A percentile compares a stretch with the other conserved stretches of the same genome.
These are phyloP conservation scores for Fusarium graminum DNA, from an alignment of 2,329 filamentous ascomycete species.

Conservation along the genomic window DNA sequence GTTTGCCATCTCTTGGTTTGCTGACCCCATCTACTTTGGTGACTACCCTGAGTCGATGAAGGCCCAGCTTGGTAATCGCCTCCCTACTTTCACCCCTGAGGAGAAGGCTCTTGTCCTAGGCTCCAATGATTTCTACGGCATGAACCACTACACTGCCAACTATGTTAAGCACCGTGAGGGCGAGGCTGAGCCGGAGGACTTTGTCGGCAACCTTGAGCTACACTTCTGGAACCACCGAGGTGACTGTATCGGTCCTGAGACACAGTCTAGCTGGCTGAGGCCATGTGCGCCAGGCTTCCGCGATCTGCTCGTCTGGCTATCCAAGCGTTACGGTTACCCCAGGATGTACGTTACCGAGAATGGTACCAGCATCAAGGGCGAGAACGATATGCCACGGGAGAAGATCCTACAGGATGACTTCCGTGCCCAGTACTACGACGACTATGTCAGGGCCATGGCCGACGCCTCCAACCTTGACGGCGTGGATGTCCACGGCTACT, in stretches of 20 bases:
- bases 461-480: slow-evolving; percentile 77
- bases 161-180: slow-evolving; percentile 81
- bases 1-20: slow-evolving; percentile 90
- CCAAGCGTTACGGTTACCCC: slow-evolving; percentile 79
- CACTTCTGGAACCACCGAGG: slow-evolving; percentile 78
- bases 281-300: slow-evolving; percentile 83
- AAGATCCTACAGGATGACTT: slow-evolving; percentile 85
- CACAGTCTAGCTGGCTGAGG: slow-evolving; percentile 84
- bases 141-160: slow-evolving; percentile 94
- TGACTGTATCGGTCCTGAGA: slow-evolving; percentile 82
- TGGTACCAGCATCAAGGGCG: slow-evolving; percentile 84
- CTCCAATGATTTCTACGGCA: slow-evolving; percentile 94
- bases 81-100: slow-evolving; percentile 80
- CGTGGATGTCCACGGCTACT: slow-evolving; percentile 83
- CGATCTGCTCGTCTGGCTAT: slow-evolving; percentile 81
- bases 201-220: slow-evolving; percentile 80
- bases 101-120: slow-evolving; percentile 81
- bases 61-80: slow-evolving; percentile 80
- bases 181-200: slow-evolving; percentile 73
- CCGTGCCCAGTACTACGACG: slow-evolving; percentile 81
- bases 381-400: slow-evolving; percentile 79
- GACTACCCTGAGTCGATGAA: slow-evolving; percentile 87
- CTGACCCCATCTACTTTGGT: slow-evolving; percentile 87
- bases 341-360: slow-evolving; percentile 92
- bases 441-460: slow-evolving; percentile 82